A percentile compares a stretch with the other conserved stretches of the same genome.
These are phyloP conservation scores for Leccinum uliginosum DNA, from an alignment of 768 basidiomycete genomes.

Conservation along the genomic window DNA sequence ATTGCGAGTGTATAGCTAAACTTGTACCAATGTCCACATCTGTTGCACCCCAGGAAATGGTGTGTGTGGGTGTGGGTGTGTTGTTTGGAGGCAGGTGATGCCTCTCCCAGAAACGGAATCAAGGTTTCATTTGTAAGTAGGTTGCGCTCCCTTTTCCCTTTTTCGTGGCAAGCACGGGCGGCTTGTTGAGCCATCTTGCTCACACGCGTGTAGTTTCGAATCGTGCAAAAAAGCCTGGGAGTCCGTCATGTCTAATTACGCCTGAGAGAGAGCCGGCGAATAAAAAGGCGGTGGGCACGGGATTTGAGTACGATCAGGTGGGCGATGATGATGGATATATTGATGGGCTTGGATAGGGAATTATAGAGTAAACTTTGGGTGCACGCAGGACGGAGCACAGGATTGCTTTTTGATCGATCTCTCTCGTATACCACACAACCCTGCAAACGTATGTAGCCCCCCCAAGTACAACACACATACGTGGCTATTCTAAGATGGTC, in stretches of 20 bases:
- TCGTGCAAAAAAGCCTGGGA: slow-evolving; percentile 19
- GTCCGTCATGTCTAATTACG: slow-evolving; percentile 11
- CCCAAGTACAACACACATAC: neutral
- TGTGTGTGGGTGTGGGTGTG: neutral
- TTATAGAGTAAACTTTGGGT: neutral
- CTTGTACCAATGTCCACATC: neutral
- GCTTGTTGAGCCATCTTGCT: slow-evolving; percentile 12
- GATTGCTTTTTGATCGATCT: slow-evolving; percentile 2
- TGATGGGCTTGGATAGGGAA: slow-evolving; percentile 8
- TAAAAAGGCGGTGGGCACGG: neutral
- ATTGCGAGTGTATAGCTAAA: slow-evolving; percentile 6
- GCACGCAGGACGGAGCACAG: neutral
- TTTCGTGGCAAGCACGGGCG: slow-evolving; percentile 1
- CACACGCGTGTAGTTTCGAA: slow-evolving; percentile 17
- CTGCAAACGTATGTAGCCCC: neutral
- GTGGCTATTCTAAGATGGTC: slow-evolving; percentile 8
- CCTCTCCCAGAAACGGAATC: slow-evolving; percentile 13
- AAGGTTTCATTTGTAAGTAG: slow-evolving; percentile 14
- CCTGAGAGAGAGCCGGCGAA: slow-evolving; percentile 19
- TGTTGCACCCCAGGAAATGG: neutral
- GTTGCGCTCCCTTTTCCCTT: neutral
- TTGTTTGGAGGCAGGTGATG: neutral
- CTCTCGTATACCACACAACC: neutral
- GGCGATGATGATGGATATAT: neutral
- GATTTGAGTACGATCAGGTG: neutral